Conservation (phyloP, 805 yeast species). For the Hanseniaspora hatyaiensis region DNA sequence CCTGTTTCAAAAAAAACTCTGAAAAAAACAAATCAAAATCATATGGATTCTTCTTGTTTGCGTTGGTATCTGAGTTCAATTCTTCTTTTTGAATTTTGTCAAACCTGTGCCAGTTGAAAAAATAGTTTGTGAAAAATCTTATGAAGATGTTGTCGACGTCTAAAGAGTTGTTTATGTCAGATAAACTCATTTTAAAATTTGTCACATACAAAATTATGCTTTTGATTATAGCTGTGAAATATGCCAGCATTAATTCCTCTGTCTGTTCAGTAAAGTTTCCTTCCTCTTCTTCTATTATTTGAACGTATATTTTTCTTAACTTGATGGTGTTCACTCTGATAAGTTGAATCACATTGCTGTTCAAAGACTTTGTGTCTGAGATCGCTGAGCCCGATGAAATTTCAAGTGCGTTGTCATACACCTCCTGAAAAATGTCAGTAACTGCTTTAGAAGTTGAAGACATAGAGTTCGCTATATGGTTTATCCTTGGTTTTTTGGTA, state of each 20-base stretch:
- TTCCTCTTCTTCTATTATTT: neutral
- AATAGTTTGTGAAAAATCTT: constrained; percentile 13
- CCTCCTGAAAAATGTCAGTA: constrained; percentile 9
- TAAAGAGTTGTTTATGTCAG: constrained; percentile 8
- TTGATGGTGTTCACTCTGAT: constrained; percentile 14
- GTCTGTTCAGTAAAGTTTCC: neutral
- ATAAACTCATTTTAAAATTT: constrained; percentile 1
- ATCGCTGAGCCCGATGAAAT: neutral
- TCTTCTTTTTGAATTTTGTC: neutral
- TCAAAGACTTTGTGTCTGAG: constrained; percentile 2
- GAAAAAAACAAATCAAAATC: constrained; percentile 38
- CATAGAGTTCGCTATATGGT: neutral
- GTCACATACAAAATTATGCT: neutral
- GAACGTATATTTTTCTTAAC: constrained; percentile 11
- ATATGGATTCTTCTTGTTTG: constrained; percentile 28
- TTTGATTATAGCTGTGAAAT: neutral
- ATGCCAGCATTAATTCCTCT: neutral
- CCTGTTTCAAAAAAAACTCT: constrained; percentile 52
- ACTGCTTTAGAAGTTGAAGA: neutral
- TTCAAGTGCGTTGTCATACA: constrained; percentile 1
- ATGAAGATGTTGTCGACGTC: constrained; percentile 12
- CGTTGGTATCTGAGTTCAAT: constrained; percentile 16
- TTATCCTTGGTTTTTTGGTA: neutral
- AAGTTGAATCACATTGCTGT: constrained; percentile 12
- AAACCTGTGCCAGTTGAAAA: constrained; percentile 13